A percentile compares a stretch with the other conserved stretches of the same genome.
phyloP scores from a whole-genome alignment of 2,329 filamentous ascomycete species.

The Diplocarpon mali region DNA sequence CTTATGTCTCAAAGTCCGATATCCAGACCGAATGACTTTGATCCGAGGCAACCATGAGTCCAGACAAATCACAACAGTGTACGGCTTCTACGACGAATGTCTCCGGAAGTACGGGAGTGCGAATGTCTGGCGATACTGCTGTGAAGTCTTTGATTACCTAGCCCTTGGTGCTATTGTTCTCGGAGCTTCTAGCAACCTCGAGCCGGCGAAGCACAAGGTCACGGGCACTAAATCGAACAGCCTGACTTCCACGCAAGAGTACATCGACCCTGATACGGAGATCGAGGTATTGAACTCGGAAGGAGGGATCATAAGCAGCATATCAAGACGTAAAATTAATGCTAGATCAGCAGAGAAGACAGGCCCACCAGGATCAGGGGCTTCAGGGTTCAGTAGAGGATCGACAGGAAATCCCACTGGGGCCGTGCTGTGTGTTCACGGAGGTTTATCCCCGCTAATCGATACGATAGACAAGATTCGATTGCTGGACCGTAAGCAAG shows the following conservation, averaged over 20 bases:
- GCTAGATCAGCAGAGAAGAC: constrained; percentile 38
- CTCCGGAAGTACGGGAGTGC: constrained; percentile 91
- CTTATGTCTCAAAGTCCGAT: constrained; percentile 91
- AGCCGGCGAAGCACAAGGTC: constrained; percentile 33
- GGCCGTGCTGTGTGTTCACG: constrained; percentile 90
- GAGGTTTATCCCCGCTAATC: constrained; percentile 81
- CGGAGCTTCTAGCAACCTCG: constrained; percentile 63
- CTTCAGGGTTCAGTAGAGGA: constrained; percentile 56
- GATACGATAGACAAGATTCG: constrained; percentile 94
- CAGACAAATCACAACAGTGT: constrained; percentile 91
- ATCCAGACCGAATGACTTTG: constrained; percentile 92
- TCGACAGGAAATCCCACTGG: constrained; percentile 60
- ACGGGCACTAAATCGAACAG: constrained; percentile 36
- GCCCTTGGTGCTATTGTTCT: constrained; percentile 91
- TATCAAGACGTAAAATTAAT: constrained; percentile 38
- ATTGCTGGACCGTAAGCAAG: constrained; percentile 89
- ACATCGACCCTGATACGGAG: constrained; percentile 64
- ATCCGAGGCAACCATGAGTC: constrained; percentile 95
- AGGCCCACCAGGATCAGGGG: constrained; percentile 70
- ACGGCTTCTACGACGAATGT: constrained; percentile 97
- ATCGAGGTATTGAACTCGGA: constrained; percentile 86
- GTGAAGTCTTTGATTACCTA: constrained; percentile 98
- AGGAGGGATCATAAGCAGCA: constrained; percentile 66
- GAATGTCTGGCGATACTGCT: constrained; percentile 95
- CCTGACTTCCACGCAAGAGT: constrained; percentile 35